Base-by-base conservation (phyloP, 768 basidiomycete species). In the Brasilioporus rufonigricans region DNA sequence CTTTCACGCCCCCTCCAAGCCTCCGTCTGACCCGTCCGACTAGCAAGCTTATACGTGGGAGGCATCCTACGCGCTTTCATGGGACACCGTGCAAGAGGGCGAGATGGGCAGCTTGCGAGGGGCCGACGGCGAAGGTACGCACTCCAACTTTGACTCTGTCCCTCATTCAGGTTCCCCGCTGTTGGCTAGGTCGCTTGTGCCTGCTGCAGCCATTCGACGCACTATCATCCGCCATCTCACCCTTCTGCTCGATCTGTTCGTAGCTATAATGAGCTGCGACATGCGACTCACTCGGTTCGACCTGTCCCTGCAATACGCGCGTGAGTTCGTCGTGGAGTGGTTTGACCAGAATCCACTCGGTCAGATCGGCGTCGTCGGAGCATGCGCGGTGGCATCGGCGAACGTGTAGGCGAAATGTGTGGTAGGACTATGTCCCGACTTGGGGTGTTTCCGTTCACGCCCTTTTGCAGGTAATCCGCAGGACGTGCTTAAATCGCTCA, bases 271-370 rank as follows among this genome's bases (percentile, higher is more conserved):
- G 73, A 97, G 98, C 71, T 84, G 94, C 27, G 97, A 99, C 73
- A 91, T 96, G 86, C 83, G 96, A 7, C 93, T 94, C 12, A 93
- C 91, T 21, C 83, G 97, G 53, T 95, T 96, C 61, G 95, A 97
- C 66, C 72, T 99, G 31, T 88, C 86, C 63, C 74, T 98, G 41
- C 87, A 94, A 65, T 96, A 95, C 67, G 83, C 93, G 14, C 82
- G 93, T 53, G 91, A 92, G 62, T 99, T 98, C 61, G 80, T 98
- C 27, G 76, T 81, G 8, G 97, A 99, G 69, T 99, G 96, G 95
- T 99, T 98, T 71, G 97, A 99, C 73, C 97, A 98, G 74, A 99
- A 99, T 65, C 97, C 97, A 1, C 78, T 99, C 13, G 95, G 96
- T 21, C 97, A 98, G 72, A 91, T 99, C 59, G 96, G 94, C 2